These are phyloP conservation scores for Polytrichum commune DNA, from an alignment of 225 moss, liverwort and hornwort species.

Conservation along the genomic window DNA sequence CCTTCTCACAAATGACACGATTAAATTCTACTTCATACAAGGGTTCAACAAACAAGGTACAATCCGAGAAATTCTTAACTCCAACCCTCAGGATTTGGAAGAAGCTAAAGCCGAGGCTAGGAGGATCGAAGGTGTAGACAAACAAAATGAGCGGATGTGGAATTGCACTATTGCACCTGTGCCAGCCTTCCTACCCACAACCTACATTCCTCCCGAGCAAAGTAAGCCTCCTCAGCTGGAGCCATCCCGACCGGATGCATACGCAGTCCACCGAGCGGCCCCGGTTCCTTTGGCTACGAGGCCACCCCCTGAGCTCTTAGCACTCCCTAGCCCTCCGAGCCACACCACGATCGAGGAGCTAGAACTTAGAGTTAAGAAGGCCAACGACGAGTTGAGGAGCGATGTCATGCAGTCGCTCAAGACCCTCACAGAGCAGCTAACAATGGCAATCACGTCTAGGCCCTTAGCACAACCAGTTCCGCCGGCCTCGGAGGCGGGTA, in stretches of 20 bases:
- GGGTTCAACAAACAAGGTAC: not conserved
- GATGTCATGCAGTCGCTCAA: no score
- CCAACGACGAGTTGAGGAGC: no score
- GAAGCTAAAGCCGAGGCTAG: not conserved
- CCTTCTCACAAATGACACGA: not conserved
- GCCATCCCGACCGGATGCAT: no score
- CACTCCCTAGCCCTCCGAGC: no score
- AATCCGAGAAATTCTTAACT: not conserved
- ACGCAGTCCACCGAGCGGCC: not conserved
- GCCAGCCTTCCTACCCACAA: not conserved
- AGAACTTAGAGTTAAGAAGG: no score
- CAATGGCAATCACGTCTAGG: no score
- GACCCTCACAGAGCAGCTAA: no score
- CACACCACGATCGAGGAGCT: no score
- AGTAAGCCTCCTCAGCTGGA: no score
- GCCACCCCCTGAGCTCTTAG: not conserved
- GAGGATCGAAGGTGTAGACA: not conserved
- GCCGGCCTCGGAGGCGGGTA: no score
- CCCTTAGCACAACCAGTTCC: no score
- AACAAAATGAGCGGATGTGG: constrained; percentile 9
- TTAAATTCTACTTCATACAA: constrained; percentile 1
- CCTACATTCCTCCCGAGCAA: not conserved
- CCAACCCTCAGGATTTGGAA: not conserved
- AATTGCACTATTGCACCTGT: not conserved
- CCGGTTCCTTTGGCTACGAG: not conserved